Base-by-base conservation (phyloP, 192 early-diverging fungal genomes). In the Backusella westeae region DNA sequence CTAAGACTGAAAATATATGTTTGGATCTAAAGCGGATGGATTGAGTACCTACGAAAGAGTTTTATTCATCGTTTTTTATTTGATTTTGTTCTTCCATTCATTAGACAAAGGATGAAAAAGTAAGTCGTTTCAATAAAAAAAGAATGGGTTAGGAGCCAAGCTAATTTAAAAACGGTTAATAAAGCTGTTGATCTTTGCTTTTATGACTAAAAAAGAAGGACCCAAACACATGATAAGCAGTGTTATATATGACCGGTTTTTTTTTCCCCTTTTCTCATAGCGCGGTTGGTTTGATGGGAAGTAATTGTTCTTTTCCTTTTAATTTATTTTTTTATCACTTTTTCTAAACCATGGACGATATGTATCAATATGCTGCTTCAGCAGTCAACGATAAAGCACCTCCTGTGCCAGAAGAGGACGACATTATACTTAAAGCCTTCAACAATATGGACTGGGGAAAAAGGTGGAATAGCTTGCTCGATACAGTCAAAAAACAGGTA, bases 401-500 rank as follows among this genome's bases (percentile, higher is more conserved):
- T 41, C 42, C 65, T 14, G 41, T 65, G 1, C 63, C 71, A 34
- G 77, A 77, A 68, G 53, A 78, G 59, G 73, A 82, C 4, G 76
- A 82, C 41, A 41, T 77, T n/a, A 67, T 82, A 34, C n/a, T 78
- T 15, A 78, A 82, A 41, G 73, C 80, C 21, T 82, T 82, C 59
- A 75, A 35, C 19, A 75, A 53, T n/a, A 78, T 78, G 42, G 73
- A 66, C 21, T 82, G 77, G 56, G 67, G 73, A 23, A 69, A 77
- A 46, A 63, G 52, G 42, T 82, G 53, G 63, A 26, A 29, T 56
- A 74, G 72, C 46, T 59, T 82, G 29, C 36, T 78, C 1, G 71
- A 78, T 52, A 78, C 77, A 36, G 80, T 82, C 9, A 82, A 78
- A 41, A 82, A 82, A 34, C 80, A 82, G 77, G 80, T 75, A 75